Evolutionary conservation across 352 stramenopile species (phyloP).

Genomic region (Pythium periplocum): DNA sequence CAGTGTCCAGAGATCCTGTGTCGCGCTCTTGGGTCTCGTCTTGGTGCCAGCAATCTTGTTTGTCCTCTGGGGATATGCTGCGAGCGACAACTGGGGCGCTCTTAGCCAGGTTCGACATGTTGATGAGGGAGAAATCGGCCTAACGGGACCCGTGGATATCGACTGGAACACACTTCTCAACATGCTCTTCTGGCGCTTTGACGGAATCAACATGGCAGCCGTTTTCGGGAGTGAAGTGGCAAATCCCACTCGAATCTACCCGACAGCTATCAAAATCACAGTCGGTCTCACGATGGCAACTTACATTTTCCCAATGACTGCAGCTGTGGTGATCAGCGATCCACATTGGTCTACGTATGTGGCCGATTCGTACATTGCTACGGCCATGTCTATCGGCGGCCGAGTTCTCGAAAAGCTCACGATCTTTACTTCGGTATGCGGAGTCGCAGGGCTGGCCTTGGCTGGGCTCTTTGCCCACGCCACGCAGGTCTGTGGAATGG

Average conservation of each 20-base stretch:
- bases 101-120: slow-evolving; percentile 33
- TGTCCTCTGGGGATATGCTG: slow-evolving; percentile 33
- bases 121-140: slow-evolving; percentile 11
- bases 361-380: slow-evolving; percentile 80
- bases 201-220: slow-evolving; percentile 89
- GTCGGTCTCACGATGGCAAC: slow-evolving; percentile 68
- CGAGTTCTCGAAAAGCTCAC: slow-evolving; percentile 79
- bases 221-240: slow-evolving; percentile 89
- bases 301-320: slow-evolving; percentile 89
- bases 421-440: slow-evolving; percentile 64
- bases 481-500: slow-evolving; percentile 77
- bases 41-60: slow-evolving; percentile 34
- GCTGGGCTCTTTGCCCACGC: slow-evolving; percentile 87
- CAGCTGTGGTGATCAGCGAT: slow-evolving; percentile 50
- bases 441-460: slow-evolving; percentile 86
- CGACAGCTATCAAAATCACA: slow-evolving; percentile 75
- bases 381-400: slow-evolving; percentile 80
- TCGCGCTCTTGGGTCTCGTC: slow-evolving; percentile 28
- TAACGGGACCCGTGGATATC: slow-evolving; percentile 32
- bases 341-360: slow-evolving; percentile 68
- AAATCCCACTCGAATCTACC: slow-evolving; percentile 79
- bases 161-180: slow-evolving; percentile 88
- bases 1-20: slow-evolving; percentile 23
- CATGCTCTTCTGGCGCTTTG: slow-evolving; percentile 95
- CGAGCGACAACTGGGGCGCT: slow-evolving; percentile 25